Percentiles rank a stretch among this genome's conserved stretches.
These are phyloP conservation scores for Vanrija sp. DNA, from an alignment of 1,284 basidiomycete genomes.

Conservation along the genomic window DNA sequence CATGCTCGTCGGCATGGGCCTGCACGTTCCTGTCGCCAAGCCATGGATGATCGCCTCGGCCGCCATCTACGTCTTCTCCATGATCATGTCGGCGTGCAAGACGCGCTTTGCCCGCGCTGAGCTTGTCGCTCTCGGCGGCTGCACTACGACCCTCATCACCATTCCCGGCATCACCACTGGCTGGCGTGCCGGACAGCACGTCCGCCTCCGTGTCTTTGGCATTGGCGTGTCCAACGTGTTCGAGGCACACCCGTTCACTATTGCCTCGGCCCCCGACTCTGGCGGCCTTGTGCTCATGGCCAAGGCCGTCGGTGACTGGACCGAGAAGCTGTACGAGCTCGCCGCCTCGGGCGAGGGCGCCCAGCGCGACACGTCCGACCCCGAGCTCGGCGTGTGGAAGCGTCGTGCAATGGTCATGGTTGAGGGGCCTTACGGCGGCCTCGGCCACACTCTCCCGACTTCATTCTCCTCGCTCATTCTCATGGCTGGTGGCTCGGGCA, in stretches of 20 bases:
- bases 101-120: constrained; percentile 38
- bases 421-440: constrained; percentile 48
- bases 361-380: background rate
- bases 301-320: constrained; percentile 47
- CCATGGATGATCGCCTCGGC: constrained; percentile 61
- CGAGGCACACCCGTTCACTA: constrained; percentile 50
- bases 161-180: constrained; percentile 41
- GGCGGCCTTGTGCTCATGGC: constrained; percentile 42
- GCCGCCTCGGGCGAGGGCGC: constrained; percentile 15
- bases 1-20: constrained; percentile 71
- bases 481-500: constrained; percentile 47
- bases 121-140: constrained; percentile 34
- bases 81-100: constrained; percentile 34
- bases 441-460: constrained; percentile 40
- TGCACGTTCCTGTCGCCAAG: constrained; percentile 73
- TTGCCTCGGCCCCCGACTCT: constrained; percentile 45
- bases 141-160: constrained; percentile 40
- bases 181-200: constrained; percentile 51
- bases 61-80: constrained; percentile 47
- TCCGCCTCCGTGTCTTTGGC: constrained; percentile 44
- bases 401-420: constrained; percentile 25
- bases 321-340: constrained; percentile 29
- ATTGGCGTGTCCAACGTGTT: constrained; percentile 25
- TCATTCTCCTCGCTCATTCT: constrained; percentile 45
- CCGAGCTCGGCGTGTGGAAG: constrained; percentile 6